These are phyloP conservation scores for Madurella mycetomatis DNA, from an alignment of 2,329 filamentous ascomycete genomes.

Conservation along the genomic window DNA sequence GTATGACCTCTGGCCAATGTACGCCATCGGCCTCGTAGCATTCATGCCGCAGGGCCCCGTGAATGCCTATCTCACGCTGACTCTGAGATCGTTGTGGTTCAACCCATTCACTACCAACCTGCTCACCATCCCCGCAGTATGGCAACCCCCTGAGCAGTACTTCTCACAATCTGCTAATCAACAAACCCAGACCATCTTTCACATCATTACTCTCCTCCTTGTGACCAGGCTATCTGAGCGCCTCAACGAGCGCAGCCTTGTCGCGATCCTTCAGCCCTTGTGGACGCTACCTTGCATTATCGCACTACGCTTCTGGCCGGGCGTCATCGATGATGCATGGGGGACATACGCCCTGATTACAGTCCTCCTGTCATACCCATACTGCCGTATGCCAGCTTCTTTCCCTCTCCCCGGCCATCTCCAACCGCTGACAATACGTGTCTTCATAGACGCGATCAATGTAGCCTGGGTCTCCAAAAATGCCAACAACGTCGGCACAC, in stretches of 20 bases:
- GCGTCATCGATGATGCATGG: conserved; percentile 42
- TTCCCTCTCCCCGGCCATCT: background rate
- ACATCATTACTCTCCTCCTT: conserved; percentile 48
- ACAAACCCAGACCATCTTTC: conserved; percentile 36
- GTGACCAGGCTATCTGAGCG: conserved; percentile 48
- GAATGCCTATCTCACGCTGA: conserved; percentile 48
- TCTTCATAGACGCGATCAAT: conserved; percentile 47
- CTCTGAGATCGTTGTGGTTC: conserved; percentile 47
- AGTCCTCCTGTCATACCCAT: conserved; percentile 49
- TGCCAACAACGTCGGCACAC: conserved; percentile 54
- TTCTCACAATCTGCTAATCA: background rate
- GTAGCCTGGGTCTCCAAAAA: conserved; percentile 58
- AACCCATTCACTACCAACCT: conserved; percentile 53
- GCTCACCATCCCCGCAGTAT: conserved; percentile 49
- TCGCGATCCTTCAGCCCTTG: conserved; percentile 42
- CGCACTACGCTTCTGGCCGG: conserved; percentile 44
- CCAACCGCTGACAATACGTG: background rate
- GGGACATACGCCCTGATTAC: conserved; percentile 48
- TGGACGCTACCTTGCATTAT: conserved; percentile 55
- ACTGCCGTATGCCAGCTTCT: conserved; percentile 37
- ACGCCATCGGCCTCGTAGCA: conserved; percentile 44
- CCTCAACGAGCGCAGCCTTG: conserved; percentile 45
- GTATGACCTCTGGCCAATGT: conserved; percentile 55
- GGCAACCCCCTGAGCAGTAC: conserved; percentile 24
- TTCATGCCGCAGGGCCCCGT: conserved; percentile 47